These are phyloP conservation scores for Eleusine indica DNA, from an alignment of 176 grass and related monocot genomes.

Conservation along the genomic window DNA sequence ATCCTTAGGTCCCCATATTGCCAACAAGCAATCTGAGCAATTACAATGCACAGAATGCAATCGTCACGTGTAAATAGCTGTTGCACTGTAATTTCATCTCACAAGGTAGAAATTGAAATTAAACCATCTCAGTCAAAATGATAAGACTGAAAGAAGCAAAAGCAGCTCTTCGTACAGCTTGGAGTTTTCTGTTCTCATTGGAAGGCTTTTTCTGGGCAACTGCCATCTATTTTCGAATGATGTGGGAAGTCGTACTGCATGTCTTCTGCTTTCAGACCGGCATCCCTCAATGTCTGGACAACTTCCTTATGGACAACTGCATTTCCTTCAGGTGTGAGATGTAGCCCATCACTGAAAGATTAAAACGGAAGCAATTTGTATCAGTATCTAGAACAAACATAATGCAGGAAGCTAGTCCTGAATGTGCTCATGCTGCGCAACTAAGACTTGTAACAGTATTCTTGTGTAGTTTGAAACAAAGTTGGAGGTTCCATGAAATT, in stretches of 20 bases:
- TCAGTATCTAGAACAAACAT: background rate
- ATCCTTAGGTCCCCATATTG: too few species aligned
- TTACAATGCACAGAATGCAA: background rate
- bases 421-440: background rate
- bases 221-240: slow-evolving; percentile 66
- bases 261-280: slow-evolving; percentile 62
- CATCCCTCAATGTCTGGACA: slow-evolving; percentile 47
- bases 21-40: background rate
- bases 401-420: background rate
- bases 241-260: slow-evolving; percentile 80
- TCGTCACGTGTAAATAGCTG: background rate
- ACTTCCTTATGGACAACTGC: slow-evolving; percentile 67
- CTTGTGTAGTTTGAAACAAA: background rate
- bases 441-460: background rate
- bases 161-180: background rate
- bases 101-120: background rate
- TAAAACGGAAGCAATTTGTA: slow-evolving; percentile 20
- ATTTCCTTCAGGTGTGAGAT: slow-evolving; percentile 81
- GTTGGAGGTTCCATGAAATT: background rate
- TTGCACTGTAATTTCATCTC: background rate
- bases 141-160: background rate
- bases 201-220: slow-evolving; percentile 64
- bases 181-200: slow-evolving; percentile 26
- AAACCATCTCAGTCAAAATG: background rate
- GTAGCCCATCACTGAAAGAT: slow-evolving; percentile 73